A percentile compares a stretch with the other conserved stretches of the same genome.
These are phyloP conservation scores for Nicotiana tabacum DNA, from an alignment of 257 asterid species.

Conservation along the genomic window DNA sequence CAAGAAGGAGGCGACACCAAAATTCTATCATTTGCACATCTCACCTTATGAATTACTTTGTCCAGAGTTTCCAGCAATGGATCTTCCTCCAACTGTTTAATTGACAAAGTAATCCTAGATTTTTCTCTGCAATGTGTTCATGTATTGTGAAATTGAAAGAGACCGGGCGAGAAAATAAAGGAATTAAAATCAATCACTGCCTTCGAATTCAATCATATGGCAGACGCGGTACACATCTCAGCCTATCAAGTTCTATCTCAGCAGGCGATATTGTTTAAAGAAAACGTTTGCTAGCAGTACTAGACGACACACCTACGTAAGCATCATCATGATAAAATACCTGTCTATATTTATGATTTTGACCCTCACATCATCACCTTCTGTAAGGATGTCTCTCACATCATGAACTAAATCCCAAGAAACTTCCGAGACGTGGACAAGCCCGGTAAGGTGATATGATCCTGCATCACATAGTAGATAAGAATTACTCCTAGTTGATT, in stretches of 20 bases:
- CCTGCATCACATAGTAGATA: conserved; percentile 38
- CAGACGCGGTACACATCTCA: neutral
- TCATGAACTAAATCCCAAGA: conserved; percentile 98
- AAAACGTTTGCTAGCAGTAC: neutral
- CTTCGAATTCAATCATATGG: neutral
- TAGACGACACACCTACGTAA: neutral
- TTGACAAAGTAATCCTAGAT: conserved; percentile 70
- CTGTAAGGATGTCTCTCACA: conserved; percentile 65
- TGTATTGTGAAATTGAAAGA: neutral
- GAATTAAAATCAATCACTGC: neutral
- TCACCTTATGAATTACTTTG: conserved; percentile 91
- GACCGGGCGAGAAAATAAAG: neutral
- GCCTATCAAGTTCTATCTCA: neutral
- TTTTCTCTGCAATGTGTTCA: conserved; percentile 27
- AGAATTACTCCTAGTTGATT: neutral
- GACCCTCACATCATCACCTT: conserved; percentile 79
- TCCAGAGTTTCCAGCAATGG: conserved; percentile 89
- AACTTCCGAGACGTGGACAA: conserved; percentile 91
- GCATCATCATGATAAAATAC: conserved; percentile 34
- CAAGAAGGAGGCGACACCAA: neutral
- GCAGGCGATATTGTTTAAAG: neutral
- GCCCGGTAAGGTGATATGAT: conserved; percentile 70
- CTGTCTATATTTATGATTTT: conserved; percentile 66
- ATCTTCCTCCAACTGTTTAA: conserved; percentile 91
- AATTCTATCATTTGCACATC: neutral